phyloP scores from a whole-genome alignment of 2,329 filamentous ascomycete genomes.

The Huntiella omanensis region DNA sequence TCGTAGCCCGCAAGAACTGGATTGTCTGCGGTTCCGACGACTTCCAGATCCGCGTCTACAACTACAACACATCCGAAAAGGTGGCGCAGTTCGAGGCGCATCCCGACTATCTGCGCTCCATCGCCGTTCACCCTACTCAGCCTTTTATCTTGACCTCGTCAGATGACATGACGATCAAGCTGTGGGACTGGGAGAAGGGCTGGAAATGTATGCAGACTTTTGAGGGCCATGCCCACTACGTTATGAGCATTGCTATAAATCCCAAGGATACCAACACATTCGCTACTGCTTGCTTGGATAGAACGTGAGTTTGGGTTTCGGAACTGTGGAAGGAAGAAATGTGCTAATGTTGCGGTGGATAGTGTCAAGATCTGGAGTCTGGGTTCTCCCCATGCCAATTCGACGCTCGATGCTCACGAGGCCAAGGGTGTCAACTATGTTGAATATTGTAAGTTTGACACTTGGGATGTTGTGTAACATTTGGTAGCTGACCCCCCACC shows the following conservation, averaged over 20 bases:
- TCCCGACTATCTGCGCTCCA: slow-evolving; percentile 94
- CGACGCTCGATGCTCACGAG: slow-evolving; percentile 91
- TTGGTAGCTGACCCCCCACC: too few relatives aligned
- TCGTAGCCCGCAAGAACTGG: slow-evolving; percentile 97
- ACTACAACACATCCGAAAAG: slow-evolving; percentile 99
- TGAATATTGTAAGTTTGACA: slow-evolving; percentile 41
- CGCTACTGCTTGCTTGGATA: slow-evolving; percentile 83
- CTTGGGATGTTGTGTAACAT: too few relatives aligned
- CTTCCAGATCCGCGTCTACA: slow-evolving; percentile 76
- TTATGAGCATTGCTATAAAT: slow-evolving; percentile 93
- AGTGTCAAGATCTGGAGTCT: slow-evolving; percentile 98
- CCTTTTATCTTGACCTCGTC: slow-evolving; percentile 91
- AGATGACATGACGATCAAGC: slow-evolving; percentile 96
- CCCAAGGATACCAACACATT: slow-evolving; percentile 90
- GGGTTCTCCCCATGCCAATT: slow-evolving; percentile 84
- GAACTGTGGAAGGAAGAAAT: not conserved
- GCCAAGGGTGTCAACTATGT: slow-evolving; percentile 97
- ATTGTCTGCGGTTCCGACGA: slow-evolving; percentile 92
- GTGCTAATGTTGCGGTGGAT: not conserved
- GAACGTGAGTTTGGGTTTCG: slow-evolving; percentile 18
- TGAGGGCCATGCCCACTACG: slow-evolving; percentile 89
- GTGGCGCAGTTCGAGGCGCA: slow-evolving; percentile 94
- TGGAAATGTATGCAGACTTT: slow-evolving; percentile 98
- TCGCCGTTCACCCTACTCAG: slow-evolving; percentile 85
- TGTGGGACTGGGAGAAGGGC: slow-evolving; percentile 97